phyloP scores from a whole-genome alignment of 2,329 filamentous ascomycete species.

The Penicillium capsulatum region DNA sequence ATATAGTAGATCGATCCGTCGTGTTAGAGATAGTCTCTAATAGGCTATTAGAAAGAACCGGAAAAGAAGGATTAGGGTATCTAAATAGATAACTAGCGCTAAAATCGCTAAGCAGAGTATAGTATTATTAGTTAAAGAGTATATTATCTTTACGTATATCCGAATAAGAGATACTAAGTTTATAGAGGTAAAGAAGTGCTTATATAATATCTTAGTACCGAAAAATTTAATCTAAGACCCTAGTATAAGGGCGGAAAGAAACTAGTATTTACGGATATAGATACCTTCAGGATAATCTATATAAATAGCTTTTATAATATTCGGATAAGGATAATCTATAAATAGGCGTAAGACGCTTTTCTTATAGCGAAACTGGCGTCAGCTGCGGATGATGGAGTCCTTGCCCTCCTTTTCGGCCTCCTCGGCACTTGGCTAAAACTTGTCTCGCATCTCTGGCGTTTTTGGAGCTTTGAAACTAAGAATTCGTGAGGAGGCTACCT shows the following conservation, averaged over 20 bases:
- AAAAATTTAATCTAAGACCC: not conserved
- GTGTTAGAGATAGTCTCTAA: slow-evolving; percentile 10
- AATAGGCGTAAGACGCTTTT: too few species aligned
- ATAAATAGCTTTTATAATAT: too few species aligned
- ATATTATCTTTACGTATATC: slow-evolving; percentile 13
- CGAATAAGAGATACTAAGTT: not conserved
- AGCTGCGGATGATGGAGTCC: too few species aligned
- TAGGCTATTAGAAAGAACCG: slow-evolving; percentile 9
- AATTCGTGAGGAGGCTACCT: too few species aligned
- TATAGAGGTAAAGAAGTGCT: not conserved
- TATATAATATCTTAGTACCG: not conserved
- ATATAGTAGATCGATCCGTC: slow-evolving; percentile 13
- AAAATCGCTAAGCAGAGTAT: slow-evolving; percentile 14
- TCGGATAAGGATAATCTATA: too few species aligned
- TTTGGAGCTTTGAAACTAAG: too few species aligned
- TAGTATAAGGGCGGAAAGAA: not conserved
- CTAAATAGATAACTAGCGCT: slow-evolving; percentile 10
- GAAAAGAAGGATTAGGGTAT: slow-evolving; percentile 8
- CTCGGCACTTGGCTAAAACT: too few species aligned
- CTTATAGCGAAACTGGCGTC: too few species aligned
- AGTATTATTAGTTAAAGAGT: slow-evolving; percentile 9
- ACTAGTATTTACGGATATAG: not conserved
- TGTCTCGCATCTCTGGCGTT: too few species aligned
- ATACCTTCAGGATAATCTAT: too few species aligned
- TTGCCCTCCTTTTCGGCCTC: too few species aligned